Evolutionary conservation across 2,329 filamentous ascomycete species (phyloP), one percentile per base, ranked within the genome.

Genomic region (Plenodomus lindquistii): DNA sequence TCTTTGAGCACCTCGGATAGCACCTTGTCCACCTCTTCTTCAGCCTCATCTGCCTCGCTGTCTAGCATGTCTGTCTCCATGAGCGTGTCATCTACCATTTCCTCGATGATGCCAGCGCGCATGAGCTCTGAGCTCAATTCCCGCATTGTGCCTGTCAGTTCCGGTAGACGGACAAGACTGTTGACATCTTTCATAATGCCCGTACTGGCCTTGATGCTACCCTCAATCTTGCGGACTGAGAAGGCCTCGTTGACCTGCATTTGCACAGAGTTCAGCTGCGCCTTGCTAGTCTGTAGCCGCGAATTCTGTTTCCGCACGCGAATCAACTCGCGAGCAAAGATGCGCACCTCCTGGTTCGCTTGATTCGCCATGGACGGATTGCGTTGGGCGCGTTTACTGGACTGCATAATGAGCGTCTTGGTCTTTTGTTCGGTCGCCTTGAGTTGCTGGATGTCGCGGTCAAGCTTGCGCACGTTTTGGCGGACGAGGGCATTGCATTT

Each of bases 211-310:
- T 85, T 83, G 67, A 99, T 91, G 65, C 87, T 91, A 38, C 92
- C 93, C 75, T 97, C 92, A 56, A 99, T 97, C 80, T 96, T 96
- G 61, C 91, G 86, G 63, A 97, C 87, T 1, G 91, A 89, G 73
- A 97, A 97, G 1, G 94, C 92, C 77, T 97, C 93, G 67, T 92
- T 91, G 67, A 99, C 93, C 75, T 97, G 94, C 91, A 97, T 96
- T 74, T 93, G 87, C 37, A 99, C 93, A 59, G 88, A 93, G 69
- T 87, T 86, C 40, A 99, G 83, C 75, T 97, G 94, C 2, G 94
- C 94, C 71, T 95, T 95, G 63, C 87, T 88, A 0, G 93, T 97
- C 16, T 87, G 81, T 34, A 97, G 81, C 4, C 94, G 85, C 22
- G 81, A 76, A 16, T 81, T 82, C 55, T 91, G 86, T 70, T 87